Evolutionary conservation across 768 basidiomycete species (phyloP), one percentile per base, ranked within the genome.

Genomic region (Dentipellis fragilis): DNA sequence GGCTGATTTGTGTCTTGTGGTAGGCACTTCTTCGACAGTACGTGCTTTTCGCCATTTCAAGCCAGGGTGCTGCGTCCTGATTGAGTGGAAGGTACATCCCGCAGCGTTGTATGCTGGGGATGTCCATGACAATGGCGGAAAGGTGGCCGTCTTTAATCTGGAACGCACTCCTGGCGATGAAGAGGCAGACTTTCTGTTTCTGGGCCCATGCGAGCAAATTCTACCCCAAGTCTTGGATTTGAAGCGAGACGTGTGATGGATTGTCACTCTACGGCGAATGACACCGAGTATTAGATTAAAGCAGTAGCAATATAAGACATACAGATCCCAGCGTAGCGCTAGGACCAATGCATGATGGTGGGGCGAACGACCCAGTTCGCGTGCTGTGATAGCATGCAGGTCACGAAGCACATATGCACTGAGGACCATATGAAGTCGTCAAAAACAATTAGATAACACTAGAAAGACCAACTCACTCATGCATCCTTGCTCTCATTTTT

Each of bases 131-230:
- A 34, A 64, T 19, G 72, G 70, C 5, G 72, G 70, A 10, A 68
- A 63, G 38, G 69, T 71, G 1, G 72, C 72, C 0, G 67, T 72
- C 4, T 69, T 71, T 63, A 71, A 72, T 48, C 34, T 70, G 14
- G 66, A 72, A 23, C 51, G 64, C 3, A 69, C 59, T n/a, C 49
- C 62, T 14, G 73, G 70, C 0, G 75, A 76, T 50, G 62, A 68
- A 14, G 65, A 75, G 1, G 75, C 75, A 0, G 74, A 80, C 56
- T 82, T 74, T 60, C 62, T 79, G 10, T 80, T 81, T 62, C 56
- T 75, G 6, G 78, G 79, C 0, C 72, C 74, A 45, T 80, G 78
- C 59, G 77, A 77, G 62, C 67, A 71, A 19, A 71, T 66, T 7
- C 64, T 80, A 38, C 72, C 75, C 2, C 60, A 67, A 51, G 75